These are phyloP conservation scores for Phoma sp. DNA, from an alignment of 2,329 filamentous ascomycete species.

Conservation along the genomic window DNA sequence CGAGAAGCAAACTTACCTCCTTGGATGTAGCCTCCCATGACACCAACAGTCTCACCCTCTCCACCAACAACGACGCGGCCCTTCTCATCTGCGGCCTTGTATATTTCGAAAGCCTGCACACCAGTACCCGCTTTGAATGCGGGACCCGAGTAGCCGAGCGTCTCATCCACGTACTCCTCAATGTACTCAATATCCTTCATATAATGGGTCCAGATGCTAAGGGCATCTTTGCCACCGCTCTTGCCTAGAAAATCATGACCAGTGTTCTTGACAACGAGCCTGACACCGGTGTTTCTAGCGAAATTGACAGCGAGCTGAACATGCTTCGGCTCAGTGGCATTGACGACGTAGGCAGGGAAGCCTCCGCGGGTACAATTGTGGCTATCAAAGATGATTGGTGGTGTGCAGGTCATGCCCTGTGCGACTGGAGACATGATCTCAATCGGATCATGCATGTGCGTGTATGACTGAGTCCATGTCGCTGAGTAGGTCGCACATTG, in stretches of 20 bases:
- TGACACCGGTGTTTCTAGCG: constrained; percentile 40
- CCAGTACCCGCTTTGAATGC: constrained; percentile 64
- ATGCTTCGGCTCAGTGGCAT: constrained; percentile 44
- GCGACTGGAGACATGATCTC: constrained; percentile 48
- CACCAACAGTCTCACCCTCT: constrained; percentile 58
- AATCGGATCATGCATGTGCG: constrained; percentile 43
- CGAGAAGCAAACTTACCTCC: constrained; percentile 46
- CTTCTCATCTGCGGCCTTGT: constrained; percentile 55
- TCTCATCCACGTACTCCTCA: constrained; percentile 39
- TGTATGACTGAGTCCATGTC: constrained; percentile 42
- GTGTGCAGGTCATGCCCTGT: constrained; percentile 47
- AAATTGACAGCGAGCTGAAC: constrained; percentile 47
- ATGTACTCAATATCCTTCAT: constrained; percentile 46
- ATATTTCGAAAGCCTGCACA: constrained; percentile 60
- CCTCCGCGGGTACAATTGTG: constrained; percentile 46
- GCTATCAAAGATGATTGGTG: constrained; percentile 42
- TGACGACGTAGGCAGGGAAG: constrained; percentile 45
- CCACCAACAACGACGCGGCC: constrained; percentile 61
- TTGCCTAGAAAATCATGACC: constrained; percentile 47
- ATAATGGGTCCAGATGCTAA: constrained; percentile 47
- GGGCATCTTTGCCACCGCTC: constrained; percentile 40
- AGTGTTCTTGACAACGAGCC: constrained; percentile 45
- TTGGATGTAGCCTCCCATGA: constrained; percentile 52
- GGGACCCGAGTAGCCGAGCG: constrained; percentile 50
- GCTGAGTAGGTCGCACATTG: constrained; percentile 39